Base-by-base conservation (phyloP, 306 rosid species). In the Vigna reflexopilosa region DNA sequence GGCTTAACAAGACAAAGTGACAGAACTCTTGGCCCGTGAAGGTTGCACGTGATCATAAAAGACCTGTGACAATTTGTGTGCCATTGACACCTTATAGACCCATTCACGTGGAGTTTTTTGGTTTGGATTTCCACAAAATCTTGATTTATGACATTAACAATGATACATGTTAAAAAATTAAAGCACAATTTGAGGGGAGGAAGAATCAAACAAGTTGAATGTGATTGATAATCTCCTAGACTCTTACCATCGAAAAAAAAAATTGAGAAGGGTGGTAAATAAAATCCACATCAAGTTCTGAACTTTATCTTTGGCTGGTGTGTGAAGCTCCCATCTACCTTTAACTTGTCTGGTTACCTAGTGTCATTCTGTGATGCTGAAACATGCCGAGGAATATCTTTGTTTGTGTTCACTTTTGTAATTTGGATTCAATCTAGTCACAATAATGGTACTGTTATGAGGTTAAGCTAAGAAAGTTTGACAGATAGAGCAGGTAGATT, bases 1-100 rank as follows among this genome's bases (percentile, higher is more conserved):
- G 82, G 82, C 77, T 89, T 81, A 80, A 81, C 86, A 92, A 81
- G 90, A 90, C 91, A 92, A 90, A 78, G 80, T 51, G 77, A 61
- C 57, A 77, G 76, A 85, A 87, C 77, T 71, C n/a, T 77, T 80
- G 79, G 88, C 92, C 98, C 98, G 98, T 95, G 98, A 95, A 92
- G 84, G 79, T 81, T 88, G 97, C 98, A 95, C 93, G 98, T 95
- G 98, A 92, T 79, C 89, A 83, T 83, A 81, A 83, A 77, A 86
- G 94, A 87, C 86, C 84, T 94, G 95, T 92, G 93, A 87, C 84
- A 85, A 88, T 94, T 94, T 87, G 89, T 89, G 87, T 85, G 95
- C 92, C 81, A 85, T 89, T 86, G 86, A 90, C 94, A 82, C 88
- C 88, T 76, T 86, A 73, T 81, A 89, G 90, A 87, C 97, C 92